Evolutionary conservation across 2,329 filamentous ascomycete species (phyloP), one percentile per base, ranked within the genome.

Genomic region (Tolypocladium pustulatum): DNA sequence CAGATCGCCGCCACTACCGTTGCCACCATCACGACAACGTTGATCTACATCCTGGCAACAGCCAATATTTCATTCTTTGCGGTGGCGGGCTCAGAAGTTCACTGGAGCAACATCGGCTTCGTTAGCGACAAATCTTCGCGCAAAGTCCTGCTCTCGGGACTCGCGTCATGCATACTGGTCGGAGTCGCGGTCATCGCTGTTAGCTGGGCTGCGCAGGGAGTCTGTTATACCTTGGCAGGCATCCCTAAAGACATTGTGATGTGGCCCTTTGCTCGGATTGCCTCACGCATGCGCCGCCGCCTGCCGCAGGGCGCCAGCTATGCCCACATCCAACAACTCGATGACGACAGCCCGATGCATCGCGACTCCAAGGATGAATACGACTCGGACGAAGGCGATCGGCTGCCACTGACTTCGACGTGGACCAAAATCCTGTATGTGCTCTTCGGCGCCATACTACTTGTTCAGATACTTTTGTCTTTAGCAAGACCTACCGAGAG

Each of bases 61-160:
- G 60, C 66, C 30, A 65, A 61, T 53, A 65, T 72, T 1, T 67
- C 70, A 1, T 73, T 73, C 51, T 73, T 70, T 57, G 57, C 64
- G 8, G 65, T 71, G 8, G 64, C 65, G 7, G 65, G 65, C 20
- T 65, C 67, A 0, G 67, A 69, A 41, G 64, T 69, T 17, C 67
- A 68, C 41, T 69, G 67, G 67, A 62, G 66, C 22, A 68, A 69
- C 55, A 63, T 66, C 25, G 65, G 61, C 3, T 57, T 69, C 49
- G 67, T 66, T 1, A 56, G 61, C 4, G 66, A 68, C 52, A 61
- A 65, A 9, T 60, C 64, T n/a, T 66, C 65, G 2, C 65, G 65
- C 22, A 62, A 60, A 8, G 58, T 69, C 49, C 64, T 69, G 12
- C 59, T 69, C 8, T 64, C 67, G 12, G 67, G 67, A 17, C 61